Evolutionary conservation across 345 rosid genomes (phyloP).

Genomic region (Cardiospermum halicacabum): DNA sequence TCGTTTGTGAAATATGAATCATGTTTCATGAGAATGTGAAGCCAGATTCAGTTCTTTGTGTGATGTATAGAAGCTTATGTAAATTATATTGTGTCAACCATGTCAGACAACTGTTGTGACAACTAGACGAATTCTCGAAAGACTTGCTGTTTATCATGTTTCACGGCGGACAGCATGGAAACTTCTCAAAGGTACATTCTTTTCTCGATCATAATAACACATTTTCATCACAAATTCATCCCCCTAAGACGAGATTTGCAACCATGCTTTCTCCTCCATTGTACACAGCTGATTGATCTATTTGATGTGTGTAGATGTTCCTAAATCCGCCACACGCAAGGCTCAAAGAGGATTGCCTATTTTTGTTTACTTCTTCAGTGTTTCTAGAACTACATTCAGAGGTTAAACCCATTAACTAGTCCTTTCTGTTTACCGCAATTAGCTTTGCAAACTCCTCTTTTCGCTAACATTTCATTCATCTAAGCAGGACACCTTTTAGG

Average conservation of each 20-base stretch:
- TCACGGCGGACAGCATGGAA: slow-evolving; percentile 96
- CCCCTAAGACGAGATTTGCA: neutral
- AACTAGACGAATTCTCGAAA: slow-evolving; percentile 80
- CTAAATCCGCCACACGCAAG: slow-evolving; percentile 76
- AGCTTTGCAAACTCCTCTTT: slow-evolving; percentile 7
- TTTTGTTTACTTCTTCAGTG: slow-evolving; percentile 55
- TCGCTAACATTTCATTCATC: slow-evolving; percentile 12
- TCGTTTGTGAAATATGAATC: neutral
- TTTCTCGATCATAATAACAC: neutral
- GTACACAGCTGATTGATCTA: slow-evolving; percentile 7
- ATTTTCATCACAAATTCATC: neutral
- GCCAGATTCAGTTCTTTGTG: no score
- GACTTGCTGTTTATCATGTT: slow-evolving; percentile 72
- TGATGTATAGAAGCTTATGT: neutral
- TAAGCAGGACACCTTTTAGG: slow-evolving; percentile 78
- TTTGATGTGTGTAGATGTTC: slow-evolving; percentile 51
- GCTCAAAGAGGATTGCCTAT: slow-evolving; percentile 77
- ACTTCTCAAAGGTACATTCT: slow-evolving; percentile 78
- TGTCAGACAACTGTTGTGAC: slow-evolving; percentile 82
- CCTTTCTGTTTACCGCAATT: neutral
- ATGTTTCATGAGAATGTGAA: no score
- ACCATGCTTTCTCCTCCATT: slow-evolving; percentile 1
- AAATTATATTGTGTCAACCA: slow-evolving; percentile 17
- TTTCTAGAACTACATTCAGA: slow-evolving; percentile 84
- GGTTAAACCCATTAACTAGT: slow-evolving; percentile 28